These are phyloP conservation scores for Wickerhamiella azymoides DNA, from an alignment of 805 yeast genomes.

Conservation along the genomic window DNA sequence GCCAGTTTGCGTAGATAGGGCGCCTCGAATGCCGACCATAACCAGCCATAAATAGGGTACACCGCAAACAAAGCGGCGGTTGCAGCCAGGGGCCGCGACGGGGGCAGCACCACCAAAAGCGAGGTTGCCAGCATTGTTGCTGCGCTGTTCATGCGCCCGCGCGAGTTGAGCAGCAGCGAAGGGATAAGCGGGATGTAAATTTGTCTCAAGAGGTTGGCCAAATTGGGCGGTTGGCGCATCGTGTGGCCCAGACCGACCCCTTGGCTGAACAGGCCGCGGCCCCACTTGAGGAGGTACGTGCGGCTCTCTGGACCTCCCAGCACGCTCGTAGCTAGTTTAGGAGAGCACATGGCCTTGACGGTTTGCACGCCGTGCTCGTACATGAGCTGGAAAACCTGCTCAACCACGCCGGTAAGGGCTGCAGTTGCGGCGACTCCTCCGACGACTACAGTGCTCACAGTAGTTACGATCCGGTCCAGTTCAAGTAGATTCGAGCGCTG, in stretches of 20 bases:
- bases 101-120: background rate
- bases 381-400: constrained; percentile 16
- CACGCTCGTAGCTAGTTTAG: constrained; percentile 16
- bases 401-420: background rate
- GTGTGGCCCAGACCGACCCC: no score
- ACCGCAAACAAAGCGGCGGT: background rate
- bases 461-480: constrained; percentile 8
- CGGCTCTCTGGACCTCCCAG: constrained; percentile 13
- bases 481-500: constrained; percentile 12
- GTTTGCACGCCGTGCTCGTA: constrained; percentile 22
- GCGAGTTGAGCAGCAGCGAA: background rate
- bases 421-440: constrained; percentile 14
- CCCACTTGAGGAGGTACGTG: no score
- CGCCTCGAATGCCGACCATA: background rate
- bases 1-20: background rate
- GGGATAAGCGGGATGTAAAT: background rate
- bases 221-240: no score
- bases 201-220: no score
- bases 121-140: background rate
- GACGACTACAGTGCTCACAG: background rate
- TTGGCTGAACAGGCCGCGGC: no score
- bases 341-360: constrained; percentile 21
- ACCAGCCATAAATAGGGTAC: background rate
- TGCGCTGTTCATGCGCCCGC: background rate
- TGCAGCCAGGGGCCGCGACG: background rate